Evolutionary conservation across 73 alveolate genomes (phyloP).

Genomic region (Blepharisma stoltei): DNA sequence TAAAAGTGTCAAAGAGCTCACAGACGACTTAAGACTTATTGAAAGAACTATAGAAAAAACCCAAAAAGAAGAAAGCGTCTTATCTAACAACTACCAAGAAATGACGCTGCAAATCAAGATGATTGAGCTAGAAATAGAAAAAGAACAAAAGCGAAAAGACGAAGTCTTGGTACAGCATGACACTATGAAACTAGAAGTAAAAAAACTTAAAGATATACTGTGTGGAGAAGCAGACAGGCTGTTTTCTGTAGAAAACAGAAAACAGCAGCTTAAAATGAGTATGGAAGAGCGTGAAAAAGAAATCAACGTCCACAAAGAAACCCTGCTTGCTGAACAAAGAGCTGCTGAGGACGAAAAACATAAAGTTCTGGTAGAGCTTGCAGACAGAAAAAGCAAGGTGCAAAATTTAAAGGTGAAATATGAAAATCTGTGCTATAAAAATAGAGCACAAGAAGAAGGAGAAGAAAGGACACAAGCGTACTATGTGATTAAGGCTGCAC

Average conservation of each 20-base stretch:
- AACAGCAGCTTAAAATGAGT: constrained; percentile 92
- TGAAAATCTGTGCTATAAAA: constrained; percentile 82
- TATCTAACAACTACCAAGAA: constrained; percentile 75
- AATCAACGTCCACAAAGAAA: constrained; percentile 91
- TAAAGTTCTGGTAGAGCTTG: constrained; percentile 93
- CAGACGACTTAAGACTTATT: constrained; percentile 78
- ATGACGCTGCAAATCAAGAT: constrained; percentile 86
- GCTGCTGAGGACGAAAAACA: constrained; percentile 98
- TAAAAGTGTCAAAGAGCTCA: constrained; percentile 59
- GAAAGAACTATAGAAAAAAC: constrained; percentile 69
- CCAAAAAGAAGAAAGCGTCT: constrained; percentile 62
- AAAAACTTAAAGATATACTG: constrained; percentile 89
- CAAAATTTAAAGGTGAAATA: constrained; percentile 82
- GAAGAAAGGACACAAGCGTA: constrained; percentile 95
- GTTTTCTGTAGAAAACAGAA: constrained; percentile 89
- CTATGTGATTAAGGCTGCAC: constrained; percentile 96
- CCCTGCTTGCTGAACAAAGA: constrained; percentile 81
- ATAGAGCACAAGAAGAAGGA: constrained; percentile 86
- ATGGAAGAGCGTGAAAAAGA: constrained; percentile 97
- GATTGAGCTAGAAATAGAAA: constrained; percentile 84
- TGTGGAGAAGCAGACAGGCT: constrained; percentile 91
- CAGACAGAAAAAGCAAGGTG: constrained; percentile 89
- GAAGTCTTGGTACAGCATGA: constrained; percentile 95
- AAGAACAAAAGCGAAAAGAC: constrained; percentile 78
- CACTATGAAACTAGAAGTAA: constrained; percentile 94